Percentiles rank a stretch among this genome's conserved stretches.
phyloP scores from a whole-genome alignment of 768 basidiomycete genomes.

The Suillus plorans region DNA sequence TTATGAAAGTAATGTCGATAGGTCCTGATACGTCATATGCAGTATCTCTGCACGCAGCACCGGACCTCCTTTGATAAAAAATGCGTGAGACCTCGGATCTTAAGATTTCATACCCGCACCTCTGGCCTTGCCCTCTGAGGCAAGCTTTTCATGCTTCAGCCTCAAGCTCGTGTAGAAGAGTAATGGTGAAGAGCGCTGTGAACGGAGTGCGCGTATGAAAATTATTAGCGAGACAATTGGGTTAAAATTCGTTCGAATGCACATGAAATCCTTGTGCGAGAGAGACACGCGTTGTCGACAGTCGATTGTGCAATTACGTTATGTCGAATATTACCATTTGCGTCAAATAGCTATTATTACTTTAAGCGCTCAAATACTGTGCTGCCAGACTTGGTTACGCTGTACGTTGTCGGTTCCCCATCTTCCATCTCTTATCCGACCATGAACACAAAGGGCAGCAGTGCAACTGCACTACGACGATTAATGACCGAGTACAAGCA shows the following conservation, averaged over 20 bases:
- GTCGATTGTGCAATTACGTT: background rate
- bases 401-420: too few species aligned
- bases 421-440: background rate
- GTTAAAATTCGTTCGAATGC: background rate
- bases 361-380: background rate
- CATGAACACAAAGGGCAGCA: constrained; percentile 56
- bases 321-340: background rate
- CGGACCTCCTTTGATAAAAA: background rate
- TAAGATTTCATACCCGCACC: background rate
- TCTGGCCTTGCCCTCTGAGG: background rate
- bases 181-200: background rate
- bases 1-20: background rate
- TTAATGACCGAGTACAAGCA: constrained; percentile 95
- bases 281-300: background rate
- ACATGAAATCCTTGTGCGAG: background rate
- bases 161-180: background rate
- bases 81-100: background rate
- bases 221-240: background rate
- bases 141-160: background rate
- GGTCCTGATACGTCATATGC: background rate
- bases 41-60: background rate
- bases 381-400: too few species aligned
- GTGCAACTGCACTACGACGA: constrained; percentile 74
- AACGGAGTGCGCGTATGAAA: background rate
- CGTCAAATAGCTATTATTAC: background rate